These are phyloP conservation scores for Polytolypa hystricis DNA, from an alignment of 2,329 filamentous ascomycete genomes.

Conservation along the genomic window DNA sequence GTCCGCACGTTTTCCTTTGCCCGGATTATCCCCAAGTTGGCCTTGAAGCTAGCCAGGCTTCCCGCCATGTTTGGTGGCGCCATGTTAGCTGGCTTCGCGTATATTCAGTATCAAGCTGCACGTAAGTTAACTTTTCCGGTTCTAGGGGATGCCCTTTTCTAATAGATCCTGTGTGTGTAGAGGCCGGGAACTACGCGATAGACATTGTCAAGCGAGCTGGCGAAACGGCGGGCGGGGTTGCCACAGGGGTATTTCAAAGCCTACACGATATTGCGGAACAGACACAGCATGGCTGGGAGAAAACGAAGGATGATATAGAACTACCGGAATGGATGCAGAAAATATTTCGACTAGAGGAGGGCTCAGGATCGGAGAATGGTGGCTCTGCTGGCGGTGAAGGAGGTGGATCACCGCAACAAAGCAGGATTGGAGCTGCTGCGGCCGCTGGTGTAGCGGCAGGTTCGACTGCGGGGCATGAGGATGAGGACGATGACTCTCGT, in stretches of 20 bases:
- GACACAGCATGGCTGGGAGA: conserved; percentile 69
- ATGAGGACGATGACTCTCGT: conserved; percentile 44
- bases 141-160: conserved; percentile 1
- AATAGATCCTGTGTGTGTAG: conserved; percentile 24
- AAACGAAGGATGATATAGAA: conserved; percentile 66
- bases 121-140: conserved; percentile 46
- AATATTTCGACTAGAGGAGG: conserved; percentile 53
- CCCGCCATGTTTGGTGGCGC: conserved; percentile 87
- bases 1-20: conserved; percentile 56
- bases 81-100: conserved; percentile 75
- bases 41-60: conserved; percentile 77
- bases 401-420: conserved; percentile 43
- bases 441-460: conserved; percentile 60
- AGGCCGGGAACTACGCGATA: conserved; percentile 65
- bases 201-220: conserved; percentile 65
- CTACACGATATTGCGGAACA: conserved; percentile 67
- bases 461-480: conserved; percentile 67
- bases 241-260: conserved; percentile 58
- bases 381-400: conserved; percentile 34
- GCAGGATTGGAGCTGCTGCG: conserved; percentile 45
- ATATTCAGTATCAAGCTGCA: conserved; percentile 90
- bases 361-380: conserved; percentile 41
- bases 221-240: conserved; percentile 59
- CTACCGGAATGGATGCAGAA: conserved; percentile 70
- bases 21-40: conserved; percentile 67